A percentile compares a stretch with the other conserved stretches of the same genome.
Evolutionary conservation across 2,329 filamentous ascomycete genomes (phyloP).

Genomic region (Claviceps pusilla): DNA sequence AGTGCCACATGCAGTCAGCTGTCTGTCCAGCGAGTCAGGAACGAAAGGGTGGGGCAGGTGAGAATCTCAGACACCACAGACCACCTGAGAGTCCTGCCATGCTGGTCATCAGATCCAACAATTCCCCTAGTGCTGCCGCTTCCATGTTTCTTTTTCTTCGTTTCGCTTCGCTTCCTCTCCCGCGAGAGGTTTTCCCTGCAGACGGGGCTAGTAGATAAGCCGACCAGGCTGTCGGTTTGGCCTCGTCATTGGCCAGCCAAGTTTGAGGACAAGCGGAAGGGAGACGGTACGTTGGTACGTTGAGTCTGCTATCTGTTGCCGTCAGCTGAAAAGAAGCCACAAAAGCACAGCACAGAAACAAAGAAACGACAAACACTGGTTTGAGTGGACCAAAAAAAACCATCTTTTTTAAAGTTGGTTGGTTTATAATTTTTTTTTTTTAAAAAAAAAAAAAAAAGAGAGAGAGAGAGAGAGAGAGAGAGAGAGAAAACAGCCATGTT

Average conservation of each 20-base stretch:
- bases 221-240: background rate
- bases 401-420: background rate
- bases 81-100: background rate
- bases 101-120: background rate
- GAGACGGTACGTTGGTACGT: background rate
- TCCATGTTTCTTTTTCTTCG: background rate
- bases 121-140: background rate
- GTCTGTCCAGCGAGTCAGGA: background rate
- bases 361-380: background rate
- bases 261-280: background rate
- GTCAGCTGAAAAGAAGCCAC: background rate
- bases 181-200: background rate
- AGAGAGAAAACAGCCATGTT: background rate
- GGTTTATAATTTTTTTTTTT: too few relatives aligned
- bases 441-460: too few relatives aligned
- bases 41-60: background rate
- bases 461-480: too few relatives aligned
- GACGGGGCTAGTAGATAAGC: too few relatives aligned
- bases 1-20: too few relatives aligned
- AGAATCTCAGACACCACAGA: too few relatives aligned
- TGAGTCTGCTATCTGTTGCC: too few relatives aligned
- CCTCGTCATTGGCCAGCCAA: background rate
- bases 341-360: background rate
- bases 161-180: background rate
- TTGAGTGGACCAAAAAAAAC: background rate